These are phyloP conservation scores for Xylaria sp. DNA, from an alignment of 2,329 filamentous ascomycete species.

Conservation along the genomic window DNA sequence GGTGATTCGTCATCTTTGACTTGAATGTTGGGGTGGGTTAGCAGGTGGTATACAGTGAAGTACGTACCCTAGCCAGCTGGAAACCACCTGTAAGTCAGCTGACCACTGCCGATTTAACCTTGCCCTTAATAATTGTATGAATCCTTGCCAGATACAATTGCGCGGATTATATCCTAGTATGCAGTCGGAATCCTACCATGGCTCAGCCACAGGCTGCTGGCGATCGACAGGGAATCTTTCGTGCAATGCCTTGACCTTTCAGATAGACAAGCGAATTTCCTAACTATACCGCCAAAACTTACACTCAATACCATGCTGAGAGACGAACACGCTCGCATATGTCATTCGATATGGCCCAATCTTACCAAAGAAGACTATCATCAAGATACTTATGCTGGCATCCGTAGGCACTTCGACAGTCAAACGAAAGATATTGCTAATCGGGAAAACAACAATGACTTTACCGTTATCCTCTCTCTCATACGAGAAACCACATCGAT, in stretches of 20 bases:
- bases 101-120: too few species aligned
- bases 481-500: not conserved
- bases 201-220: constrained; percentile 1
- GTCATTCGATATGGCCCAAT: constrained; percentile 20
- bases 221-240: not conserved
- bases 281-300: not conserved
- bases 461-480: not conserved
- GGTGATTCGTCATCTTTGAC: too few species aligned
- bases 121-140: too few species aligned
- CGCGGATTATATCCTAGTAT: not conserved
- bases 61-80: too few species aligned
- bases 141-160: too few species aligned
- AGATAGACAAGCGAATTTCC: not conserved
- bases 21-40: too few species aligned
- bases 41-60: too few species aligned
- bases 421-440: not conserved
- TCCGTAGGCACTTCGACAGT: constrained; percentile 11
- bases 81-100: too few species aligned
- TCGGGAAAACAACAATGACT: not conserved
- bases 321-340: constrained; percentile 12
- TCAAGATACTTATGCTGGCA: constrained; percentile 2
- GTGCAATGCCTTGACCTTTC: not conserved
- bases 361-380: constrained; percentile 17
- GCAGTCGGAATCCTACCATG: not conserved
- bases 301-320: constrained; percentile 5